Conservation (phyloP, 2,329 filamentous ascomycete genomes). For the Colletotrichum noveboracense region DNA sequence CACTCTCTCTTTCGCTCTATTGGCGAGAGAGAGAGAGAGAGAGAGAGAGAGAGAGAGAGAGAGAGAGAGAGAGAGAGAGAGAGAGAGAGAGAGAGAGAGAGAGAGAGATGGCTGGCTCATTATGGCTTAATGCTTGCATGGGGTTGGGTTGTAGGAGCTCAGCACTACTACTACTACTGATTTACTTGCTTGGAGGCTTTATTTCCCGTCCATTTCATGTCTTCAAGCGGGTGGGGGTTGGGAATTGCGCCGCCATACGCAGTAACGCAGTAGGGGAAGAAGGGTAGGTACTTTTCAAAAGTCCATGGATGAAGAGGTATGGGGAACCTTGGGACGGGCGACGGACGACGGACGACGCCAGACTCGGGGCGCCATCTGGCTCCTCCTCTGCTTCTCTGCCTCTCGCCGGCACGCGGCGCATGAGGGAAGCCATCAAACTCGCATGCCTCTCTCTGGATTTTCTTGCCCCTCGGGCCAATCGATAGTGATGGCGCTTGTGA, state of each 20-base stretch:
- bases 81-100: too few relatives aligned
- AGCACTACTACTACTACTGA: background rate
- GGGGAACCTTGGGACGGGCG: background rate
- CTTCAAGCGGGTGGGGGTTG: slow-evolving; percentile 10
- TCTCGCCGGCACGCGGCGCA: background rate
- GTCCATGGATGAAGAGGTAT: background rate
- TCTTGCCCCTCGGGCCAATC: background rate
- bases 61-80: too few relatives aligned
- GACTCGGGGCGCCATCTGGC: background rate
- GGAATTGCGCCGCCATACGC: background rate
- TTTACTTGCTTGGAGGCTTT: background rate
- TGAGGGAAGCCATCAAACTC: slow-evolving; percentile 12
- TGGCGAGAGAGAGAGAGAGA: too few relatives aligned
- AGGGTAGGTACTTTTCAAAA: background rate
- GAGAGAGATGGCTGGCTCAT: background rate
- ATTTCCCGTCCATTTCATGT: background rate
- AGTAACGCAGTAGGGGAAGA: background rate
- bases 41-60: too few relatives aligned
- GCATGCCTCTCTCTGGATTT: background rate
- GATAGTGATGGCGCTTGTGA: background rate
- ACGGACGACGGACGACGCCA: background rate
- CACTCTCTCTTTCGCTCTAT: too few relatives aligned
- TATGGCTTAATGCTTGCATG: background rate
- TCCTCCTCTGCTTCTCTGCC: background rate
- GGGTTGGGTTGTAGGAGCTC: background rate